Evolutionary conservation across 257 asterid species (phyloP), one percentile per base, ranked within the genome.

Genomic region (Scutellaria minor): DNA sequence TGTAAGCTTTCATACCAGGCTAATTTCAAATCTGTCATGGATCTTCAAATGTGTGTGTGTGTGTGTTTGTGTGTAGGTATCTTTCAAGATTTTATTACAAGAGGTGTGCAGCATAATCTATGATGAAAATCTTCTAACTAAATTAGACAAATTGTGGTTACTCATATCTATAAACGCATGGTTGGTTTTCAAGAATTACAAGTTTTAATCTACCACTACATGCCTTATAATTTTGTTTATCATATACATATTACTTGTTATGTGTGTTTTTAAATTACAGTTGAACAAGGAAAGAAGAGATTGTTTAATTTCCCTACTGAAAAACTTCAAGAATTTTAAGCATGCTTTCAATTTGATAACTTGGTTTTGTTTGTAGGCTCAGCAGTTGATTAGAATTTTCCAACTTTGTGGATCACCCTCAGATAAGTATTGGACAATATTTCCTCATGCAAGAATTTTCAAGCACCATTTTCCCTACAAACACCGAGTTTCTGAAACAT

Each of bases 391-490:
- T 77, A 95, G 91, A 77, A 95, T 95, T 69, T 95, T 95, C 83
- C 90, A 95, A 82, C 96, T 95, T 55, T 95, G 99, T 72, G 99
- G 99, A 40, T 95, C 99, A 13, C 99, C 99, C 13, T 85, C 90
- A 0, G 99, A 95, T 81, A 98, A 95, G 78, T 92, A 91, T 71
- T 95, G 99, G 99, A 88, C 83, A 81, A 95, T 88, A 76, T 88
- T 95, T 79, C 98, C 99, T 7, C 87, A 92, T 81, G 91, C 97
- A 56, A 92, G 97, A 22, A 92, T 92, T 66, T 95, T 95, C 83
- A 95, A 95, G 83, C 99, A 98, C 67, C 97, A 87, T 73, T 96
- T 87, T 78, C 97, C 98, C 56, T 95, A 92, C 79, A 85, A 81
- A 72, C 90, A 95, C 7, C 83, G 93, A 70, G 96, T 95, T 75